Conservation (phyloP, 2,329 filamentous ascomycete genomes). For the Diplodia sapinea region DNA sequence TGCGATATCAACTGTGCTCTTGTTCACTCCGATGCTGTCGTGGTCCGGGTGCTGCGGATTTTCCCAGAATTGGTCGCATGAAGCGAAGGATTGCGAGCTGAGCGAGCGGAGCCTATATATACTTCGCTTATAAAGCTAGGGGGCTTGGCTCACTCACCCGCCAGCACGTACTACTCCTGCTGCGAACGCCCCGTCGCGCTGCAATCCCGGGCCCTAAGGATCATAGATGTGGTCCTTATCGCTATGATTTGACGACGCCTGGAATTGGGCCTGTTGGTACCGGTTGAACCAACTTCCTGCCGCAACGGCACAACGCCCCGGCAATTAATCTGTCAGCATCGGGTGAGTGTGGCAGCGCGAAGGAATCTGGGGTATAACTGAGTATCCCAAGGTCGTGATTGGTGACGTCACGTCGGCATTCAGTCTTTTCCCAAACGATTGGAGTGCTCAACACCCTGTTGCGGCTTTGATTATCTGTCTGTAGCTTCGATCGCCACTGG, state of each 20-base stretch:
- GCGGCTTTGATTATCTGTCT: neutral
- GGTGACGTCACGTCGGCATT: slow-evolving; percentile 3
- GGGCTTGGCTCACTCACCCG: neutral
- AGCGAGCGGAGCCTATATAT: slow-evolving; percentile 16
- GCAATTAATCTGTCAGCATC: neutral
- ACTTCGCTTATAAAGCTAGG: slow-evolving; percentile 14
- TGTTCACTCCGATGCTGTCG: slow-evolving; percentile 2
- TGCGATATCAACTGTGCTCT: neutral
- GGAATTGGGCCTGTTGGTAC: neutral
- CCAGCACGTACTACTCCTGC: neutral
- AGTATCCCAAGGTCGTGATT: neutral
- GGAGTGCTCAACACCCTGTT: neutral
- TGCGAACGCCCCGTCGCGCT: neutral
- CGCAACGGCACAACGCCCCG: neutral
- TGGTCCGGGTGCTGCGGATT: neutral
- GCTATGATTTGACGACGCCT: neutral
- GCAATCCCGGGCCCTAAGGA: neutral
- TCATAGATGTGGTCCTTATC: neutral
- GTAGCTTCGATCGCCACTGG: too few relatives aligned
- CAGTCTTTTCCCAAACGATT: neutral
- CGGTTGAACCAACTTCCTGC: neutral
- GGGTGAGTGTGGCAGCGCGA: neutral
- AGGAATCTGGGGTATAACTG: neutral
- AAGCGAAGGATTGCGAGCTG: slow-evolving; percentile 19
- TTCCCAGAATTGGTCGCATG: slow-evolving; percentile 10